Percentiles rank a stretch among this genome's conserved stretches.
Conservation (phyloP, 1,284 basidiomycete genomes). For the Fomitopsis betulina region DNA sequence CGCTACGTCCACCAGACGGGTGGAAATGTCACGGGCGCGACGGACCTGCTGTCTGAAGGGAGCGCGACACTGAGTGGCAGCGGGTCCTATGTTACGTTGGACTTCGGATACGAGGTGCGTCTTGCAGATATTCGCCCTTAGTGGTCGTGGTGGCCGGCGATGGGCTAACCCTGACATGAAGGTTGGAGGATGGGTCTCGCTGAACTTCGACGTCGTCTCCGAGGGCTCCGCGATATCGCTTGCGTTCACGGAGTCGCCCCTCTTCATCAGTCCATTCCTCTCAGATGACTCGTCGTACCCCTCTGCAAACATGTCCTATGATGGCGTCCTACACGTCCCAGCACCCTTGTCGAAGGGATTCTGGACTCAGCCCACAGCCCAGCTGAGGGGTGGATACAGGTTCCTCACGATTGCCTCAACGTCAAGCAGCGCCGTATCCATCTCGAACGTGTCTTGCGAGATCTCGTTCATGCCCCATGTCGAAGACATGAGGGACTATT, state of each 20-base stretch:
- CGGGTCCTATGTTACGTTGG: constrained; percentile 38
- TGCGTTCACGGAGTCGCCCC: constrained; percentile 45
- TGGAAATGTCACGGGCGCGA: constrained; percentile 30
- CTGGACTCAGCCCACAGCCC: constrained; percentile 46
- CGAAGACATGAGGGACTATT: constrained; percentile 44
- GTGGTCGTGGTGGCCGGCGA: neutral
- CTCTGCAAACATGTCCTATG: constrained; percentile 34
- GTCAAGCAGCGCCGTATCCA: constrained; percentile 20
- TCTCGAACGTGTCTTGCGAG: constrained; percentile 49
- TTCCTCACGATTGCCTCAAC: constrained; percentile 48
- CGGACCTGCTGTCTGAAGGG: constrained; percentile 26
- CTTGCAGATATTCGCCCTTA: neutral
- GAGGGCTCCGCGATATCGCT: constrained; percentile 34
- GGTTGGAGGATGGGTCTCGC: constrained; percentile 43
- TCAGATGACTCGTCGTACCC: constrained; percentile 42
- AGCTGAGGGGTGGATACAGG: constrained; percentile 50
- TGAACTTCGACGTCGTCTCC: constrained; percentile 31
- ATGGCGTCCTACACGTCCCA: constrained; percentile 39
- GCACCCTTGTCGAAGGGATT: constrained; percentile 34
- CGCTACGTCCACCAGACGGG: constrained; percentile 26
- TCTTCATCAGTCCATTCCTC: constrained; percentile 38
- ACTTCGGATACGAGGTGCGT: constrained; percentile 43
- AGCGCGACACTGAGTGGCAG: constrained; percentile 31
- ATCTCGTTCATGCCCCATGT: constrained; percentile 57
- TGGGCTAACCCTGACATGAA: constrained; percentile 11